Conservation (phyloP, 441 rosid species). For the Manihot esculenta region DNA sequence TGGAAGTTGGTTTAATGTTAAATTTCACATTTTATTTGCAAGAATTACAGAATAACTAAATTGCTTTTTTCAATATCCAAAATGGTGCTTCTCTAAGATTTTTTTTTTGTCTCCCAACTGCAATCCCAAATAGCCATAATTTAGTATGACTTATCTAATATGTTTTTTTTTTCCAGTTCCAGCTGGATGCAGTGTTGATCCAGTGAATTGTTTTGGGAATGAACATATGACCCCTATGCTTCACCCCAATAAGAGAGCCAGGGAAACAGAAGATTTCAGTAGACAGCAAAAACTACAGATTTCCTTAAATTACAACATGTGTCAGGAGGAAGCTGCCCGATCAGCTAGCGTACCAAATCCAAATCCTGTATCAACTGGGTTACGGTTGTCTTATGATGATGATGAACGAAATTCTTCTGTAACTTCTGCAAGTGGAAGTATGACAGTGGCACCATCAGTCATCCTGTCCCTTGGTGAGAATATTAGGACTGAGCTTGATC, state of each 20-base stretch:
- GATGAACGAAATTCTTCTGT: conserved; percentile 75
- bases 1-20: too few species aligned
- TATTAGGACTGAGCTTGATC: conserved; percentile 54
- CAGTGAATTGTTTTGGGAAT: conserved; percentile 60
- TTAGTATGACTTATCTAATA: conserved; percentile 7
- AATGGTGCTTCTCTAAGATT: too few species aligned
- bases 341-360: conserved; percentile 48
- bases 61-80: too few species aligned
- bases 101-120: too few species aligned
- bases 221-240: conserved; percentile 49
- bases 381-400: conserved; percentile 73
- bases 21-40: too few species aligned
- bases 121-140: background rate
- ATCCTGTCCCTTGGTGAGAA: conserved; percentile 60
- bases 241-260: conserved; percentile 46
- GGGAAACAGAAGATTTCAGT: conserved; percentile 52
- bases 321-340: conserved; percentile 53
- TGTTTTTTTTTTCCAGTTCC: conserved; percentile 41
- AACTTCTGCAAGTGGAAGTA: conserved; percentile 70
- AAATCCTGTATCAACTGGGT: conserved; percentile 70
- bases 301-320: conserved; percentile 53
- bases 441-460: conserved; percentile 49
- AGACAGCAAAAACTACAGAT: conserved; percentile 64
- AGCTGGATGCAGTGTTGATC: conserved; percentile 54
- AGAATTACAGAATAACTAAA: too few species aligned